A percentile compares a stretch with the other conserved stretches of the same genome.
Conservation (phyloP, 2,329 filamentous ascomycete genomes). For the Lachnellula cervina region DNA sequence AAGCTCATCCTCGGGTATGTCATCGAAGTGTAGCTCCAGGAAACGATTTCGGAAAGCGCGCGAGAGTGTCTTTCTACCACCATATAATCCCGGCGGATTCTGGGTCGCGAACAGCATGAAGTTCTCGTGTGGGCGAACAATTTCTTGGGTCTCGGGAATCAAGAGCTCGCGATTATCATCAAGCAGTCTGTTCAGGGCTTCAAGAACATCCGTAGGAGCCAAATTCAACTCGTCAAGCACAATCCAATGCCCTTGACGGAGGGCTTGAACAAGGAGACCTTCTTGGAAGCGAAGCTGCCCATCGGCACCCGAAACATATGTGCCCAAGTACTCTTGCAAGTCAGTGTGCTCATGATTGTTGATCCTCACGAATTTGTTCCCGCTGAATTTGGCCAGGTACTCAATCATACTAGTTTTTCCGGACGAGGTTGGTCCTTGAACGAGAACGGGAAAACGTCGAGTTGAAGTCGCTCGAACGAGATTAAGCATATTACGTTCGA, state of each 20-base stretch:
- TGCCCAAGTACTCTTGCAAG: slow-evolving; percentile 93
- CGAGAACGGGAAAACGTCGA: slow-evolving; percentile 82
- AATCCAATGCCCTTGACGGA: slow-evolving; percentile 94
- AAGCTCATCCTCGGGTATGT: slow-evolving; percentile 92
- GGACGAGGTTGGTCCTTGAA: slow-evolving; percentile 94
- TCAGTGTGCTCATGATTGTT: slow-evolving; percentile 99
- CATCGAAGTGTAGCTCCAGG: slow-evolving; percentile 93
- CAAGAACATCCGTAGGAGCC: slow-evolving; percentile 92
- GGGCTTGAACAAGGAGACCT: slow-evolving; percentile 84
- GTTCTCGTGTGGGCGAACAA: slow-evolving; percentile 84
- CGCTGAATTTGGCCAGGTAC: slow-evolving; percentile 92
- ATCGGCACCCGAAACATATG: slow-evolving; percentile 80
- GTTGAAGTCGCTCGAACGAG: slow-evolving; percentile 91
- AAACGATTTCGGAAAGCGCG: slow-evolving; percentile 96
- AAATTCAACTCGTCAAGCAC: slow-evolving; percentile 96
- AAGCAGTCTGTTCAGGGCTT: slow-evolving; percentile 89
- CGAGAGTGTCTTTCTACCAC: slow-evolving; percentile 87
- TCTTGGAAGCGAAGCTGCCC: slow-evolving; percentile 89
- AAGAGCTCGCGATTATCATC: slow-evolving; percentile 96
- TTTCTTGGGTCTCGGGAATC: slow-evolving; percentile 93
- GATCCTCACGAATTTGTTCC: slow-evolving; percentile 95
- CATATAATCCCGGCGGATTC: slow-evolving; percentile 92
- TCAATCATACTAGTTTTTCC: slow-evolving; percentile 99
- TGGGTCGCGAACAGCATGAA: slow-evolving; percentile 99
- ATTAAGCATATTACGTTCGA: slow-evolving; percentile 91